A percentile compares a stretch with the other conserved stretches of the same genome.
Conservation (phyloP, 805 yeast genomes). For the Candida odintsovae region DNA sequence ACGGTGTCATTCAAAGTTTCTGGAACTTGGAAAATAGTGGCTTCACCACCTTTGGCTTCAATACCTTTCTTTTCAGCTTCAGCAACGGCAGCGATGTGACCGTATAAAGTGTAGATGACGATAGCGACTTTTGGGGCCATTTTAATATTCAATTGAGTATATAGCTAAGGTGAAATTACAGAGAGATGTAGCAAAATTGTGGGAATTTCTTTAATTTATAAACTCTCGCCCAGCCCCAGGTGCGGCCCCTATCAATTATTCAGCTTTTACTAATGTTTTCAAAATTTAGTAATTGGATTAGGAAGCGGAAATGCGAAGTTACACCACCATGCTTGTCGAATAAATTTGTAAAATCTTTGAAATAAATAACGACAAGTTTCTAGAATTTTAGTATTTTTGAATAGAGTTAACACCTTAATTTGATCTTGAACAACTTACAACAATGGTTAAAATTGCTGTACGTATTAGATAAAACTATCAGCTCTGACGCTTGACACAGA, state of each 20-base stretch:
- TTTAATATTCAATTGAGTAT: constrained; percentile 2
- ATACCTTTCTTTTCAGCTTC: constrained; percentile 63
- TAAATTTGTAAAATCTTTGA: too few species aligned
- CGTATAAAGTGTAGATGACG: constrained; percentile 74
- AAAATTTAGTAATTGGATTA: not conserved
- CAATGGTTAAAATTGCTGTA: constrained; percentile 7
- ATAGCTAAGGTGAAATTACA: too few species aligned
- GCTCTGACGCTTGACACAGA: not conserved
- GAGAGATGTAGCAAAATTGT: not conserved
- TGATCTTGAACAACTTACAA: not conserved
- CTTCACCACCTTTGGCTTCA: constrained; percentile 60
- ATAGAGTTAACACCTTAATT: too few species aligned
- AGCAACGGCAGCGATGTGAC: constrained; percentile 68
- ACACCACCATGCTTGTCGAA: too few species aligned
- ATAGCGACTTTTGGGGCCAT: constrained; percentile 37
- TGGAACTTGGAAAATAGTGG: constrained; percentile 69
- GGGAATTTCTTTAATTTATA: not conserved
- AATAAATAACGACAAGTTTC: too few species aligned
- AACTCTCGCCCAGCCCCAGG: too few species aligned
- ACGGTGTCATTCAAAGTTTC: constrained; percentile 68
- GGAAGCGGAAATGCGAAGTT: not conserved
- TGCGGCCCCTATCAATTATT: not conserved
- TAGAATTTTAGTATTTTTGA: too few species aligned
- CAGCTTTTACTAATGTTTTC: not conserved
- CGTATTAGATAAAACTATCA: constrained; percentile 14